A percentile compares a stretch with the other conserved stretches of the same genome.
Evolutionary conservation across 805 yeast genomes (phyloP).

Genomic region (Tetrapisispora iriomotensis): DNA sequence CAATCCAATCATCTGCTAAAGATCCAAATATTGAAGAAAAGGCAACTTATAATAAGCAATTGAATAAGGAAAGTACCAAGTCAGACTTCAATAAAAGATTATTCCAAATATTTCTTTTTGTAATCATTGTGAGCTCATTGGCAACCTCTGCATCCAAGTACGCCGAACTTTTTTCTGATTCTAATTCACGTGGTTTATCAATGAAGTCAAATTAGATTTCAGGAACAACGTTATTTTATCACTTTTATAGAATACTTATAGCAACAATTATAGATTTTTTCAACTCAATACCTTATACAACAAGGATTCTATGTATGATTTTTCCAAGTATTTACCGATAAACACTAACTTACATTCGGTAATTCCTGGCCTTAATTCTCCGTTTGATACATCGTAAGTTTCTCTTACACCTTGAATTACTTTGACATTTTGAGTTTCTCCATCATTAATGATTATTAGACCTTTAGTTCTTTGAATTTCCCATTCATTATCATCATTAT

Average conservation of each 20-base stretch:
- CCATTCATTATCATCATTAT: conserved; percentile 10
- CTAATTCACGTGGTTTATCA: not conserved
- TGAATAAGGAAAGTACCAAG: too few relatives aligned
- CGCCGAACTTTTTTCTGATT: too few relatives aligned
- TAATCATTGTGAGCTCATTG: too few relatives aligned
- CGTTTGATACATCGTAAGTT: conserved; percentile 69
- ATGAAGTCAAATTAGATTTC: not conserved
- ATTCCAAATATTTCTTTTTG: too few relatives aligned
- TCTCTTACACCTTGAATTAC: conserved; percentile 90
- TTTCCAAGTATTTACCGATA: conserved; percentile 56
- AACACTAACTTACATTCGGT: conserved; percentile 52
- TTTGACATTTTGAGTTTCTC: conserved; percentile 31
- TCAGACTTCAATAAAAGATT: too few relatives aligned
- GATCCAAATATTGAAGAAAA: not conserved
- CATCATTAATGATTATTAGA: conserved; percentile 37
- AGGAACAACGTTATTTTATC: not conserved
- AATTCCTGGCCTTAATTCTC: conserved; percentile 21
- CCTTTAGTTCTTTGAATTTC: conserved; percentile 86
- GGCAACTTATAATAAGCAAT: not conserved
- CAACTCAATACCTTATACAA: conserved; percentile 9
- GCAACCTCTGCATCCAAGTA: not conserved
- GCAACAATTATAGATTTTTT: too few relatives aligned
- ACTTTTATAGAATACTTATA: too few relatives aligned
- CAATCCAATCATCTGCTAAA: not conserved
- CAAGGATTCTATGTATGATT: conserved; percentile 26